Base-by-base conservation (phyloP, 768 basidiomycete species). In the Leucocoprinus birnbaumii region DNA sequence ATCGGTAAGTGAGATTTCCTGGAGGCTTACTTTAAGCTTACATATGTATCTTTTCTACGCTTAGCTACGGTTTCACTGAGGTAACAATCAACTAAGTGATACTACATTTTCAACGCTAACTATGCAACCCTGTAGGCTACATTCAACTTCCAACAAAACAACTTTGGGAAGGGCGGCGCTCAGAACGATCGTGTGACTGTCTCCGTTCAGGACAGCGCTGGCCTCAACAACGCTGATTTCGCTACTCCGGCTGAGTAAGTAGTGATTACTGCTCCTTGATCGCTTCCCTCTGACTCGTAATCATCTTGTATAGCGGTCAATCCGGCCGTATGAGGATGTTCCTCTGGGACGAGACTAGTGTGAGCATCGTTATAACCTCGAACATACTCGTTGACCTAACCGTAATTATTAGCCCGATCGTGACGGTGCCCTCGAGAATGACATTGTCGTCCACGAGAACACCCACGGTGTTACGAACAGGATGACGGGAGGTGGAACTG, bases 341-440 rank as follows among this genome's bases (percentile, higher is more conserved):
- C 64, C 56, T 72, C 14, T 74, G 70, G 69, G 64, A 66, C 58
- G 25, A 66, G 26, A 74, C 70, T n/a, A 63, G 54, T 25, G 69
- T 71, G 55, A 57, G 57, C 11, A 19, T 13, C 35, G 44, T 56
- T 24, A 66, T 64, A 61, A 26, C 31, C 13, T 45, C 45, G 46
- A 27, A 11, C 34, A 42, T 59, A 43, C 35, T 56, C 50, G 10
- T n/a, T 55, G 54, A 53, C 61, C 51, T 49, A 62, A n/a, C n/a
- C n/a, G n/a, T n/a, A n/a, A 46, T 61, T 59, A 57, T 5, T 71
- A 79, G 65, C 82, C 83, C n/a, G 68, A 77, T 62, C 78, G 85
- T 42, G 85, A 87, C 49, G 85, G 85, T 27, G 78, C 84, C 16
- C 67, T 87, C 22, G 83, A 86, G 61, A 84, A 84, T 61, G 85